These are phyloP conservation scores for Phytophthora citricola DNA, from an alignment of 352 stramenopile genomes.

Conservation along the genomic window DNA sequence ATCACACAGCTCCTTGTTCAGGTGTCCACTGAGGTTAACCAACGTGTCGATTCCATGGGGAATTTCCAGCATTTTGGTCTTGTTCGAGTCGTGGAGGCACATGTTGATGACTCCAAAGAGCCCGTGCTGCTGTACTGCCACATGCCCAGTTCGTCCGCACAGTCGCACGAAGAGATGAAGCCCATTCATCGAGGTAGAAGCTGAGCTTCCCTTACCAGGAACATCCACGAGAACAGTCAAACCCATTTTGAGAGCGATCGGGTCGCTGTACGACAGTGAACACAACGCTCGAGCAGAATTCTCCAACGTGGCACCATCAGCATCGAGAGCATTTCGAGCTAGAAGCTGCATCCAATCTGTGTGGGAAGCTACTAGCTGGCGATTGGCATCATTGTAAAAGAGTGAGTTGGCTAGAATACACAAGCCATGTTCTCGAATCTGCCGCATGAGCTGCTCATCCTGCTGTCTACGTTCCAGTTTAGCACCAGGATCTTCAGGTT, in stretches of 20 bases:
- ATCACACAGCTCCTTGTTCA: conserved; percentile 65
- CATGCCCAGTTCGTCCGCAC: conserved; percentile 35
- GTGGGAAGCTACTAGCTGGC: conserved; percentile 63
- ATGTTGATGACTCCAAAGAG: conserved; percentile 87
- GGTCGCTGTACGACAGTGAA: conserved; percentile 84
- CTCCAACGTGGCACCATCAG: conserved; percentile 52
- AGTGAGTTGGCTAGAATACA: conserved; percentile 85
- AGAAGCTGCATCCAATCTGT: conserved; percentile 67
- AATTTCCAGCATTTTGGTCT: conserved; percentile 73
- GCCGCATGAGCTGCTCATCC: conserved; percentile 21
- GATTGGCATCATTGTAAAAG: conserved; percentile 93
- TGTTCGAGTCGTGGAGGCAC: conserved; percentile 86
- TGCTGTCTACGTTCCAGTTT: conserved; percentile 20
- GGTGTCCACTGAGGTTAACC: conserved; percentile 74
- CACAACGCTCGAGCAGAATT: conserved; percentile 80
- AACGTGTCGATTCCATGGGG: conserved; percentile 81
- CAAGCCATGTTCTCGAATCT: conserved; percentile 75
- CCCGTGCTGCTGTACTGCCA: conserved; percentile 63
- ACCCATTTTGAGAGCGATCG: conserved; percentile 68
- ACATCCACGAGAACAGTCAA: conserved; percentile 12
- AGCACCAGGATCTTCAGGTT: conserved; percentile 5
- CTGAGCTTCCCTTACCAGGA: conserved; percentile 1
- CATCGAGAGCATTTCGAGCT: conserved; percentile 51
- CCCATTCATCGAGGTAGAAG: conserved; percentile 33
- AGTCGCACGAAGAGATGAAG: conserved; percentile 61